These are phyloP conservation scores for Boletellus ananas DNA, from an alignment of 768 basidiomycete species.

Conservation along the genomic window DNA sequence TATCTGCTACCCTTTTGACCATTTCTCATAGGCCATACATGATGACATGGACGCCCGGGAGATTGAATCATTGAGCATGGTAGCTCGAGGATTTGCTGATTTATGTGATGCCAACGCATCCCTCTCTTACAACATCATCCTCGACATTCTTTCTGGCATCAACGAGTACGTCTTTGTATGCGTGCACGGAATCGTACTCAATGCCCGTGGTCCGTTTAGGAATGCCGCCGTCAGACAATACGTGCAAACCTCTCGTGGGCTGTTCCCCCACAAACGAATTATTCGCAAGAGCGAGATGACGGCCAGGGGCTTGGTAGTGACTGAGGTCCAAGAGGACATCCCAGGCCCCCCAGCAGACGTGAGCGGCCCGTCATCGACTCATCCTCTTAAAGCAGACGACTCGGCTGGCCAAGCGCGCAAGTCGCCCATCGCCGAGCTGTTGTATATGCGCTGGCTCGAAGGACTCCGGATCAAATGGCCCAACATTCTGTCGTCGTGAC, in stretches of 20 bases:
- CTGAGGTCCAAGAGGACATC: constrained; percentile 75
- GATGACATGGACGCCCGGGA: constrained; percentile 88
- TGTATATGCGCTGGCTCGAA: constrained; percentile 97
- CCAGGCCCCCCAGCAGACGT: constrained; percentile 43
- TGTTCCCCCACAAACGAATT: constrained; percentile 81
- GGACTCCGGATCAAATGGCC: constrained; percentile 91
- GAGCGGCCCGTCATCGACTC: constrained; percentile 26
- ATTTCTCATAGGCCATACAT: constrained; percentile 50
- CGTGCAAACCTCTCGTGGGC: constrained; percentile 70
- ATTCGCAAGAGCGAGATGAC: constrained; percentile 85
- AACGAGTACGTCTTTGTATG: constrained; percentile 65
- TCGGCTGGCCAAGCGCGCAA: constrained; percentile 47
- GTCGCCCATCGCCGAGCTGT: constrained; percentile 90
- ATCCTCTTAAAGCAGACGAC: constrained; percentile 36
- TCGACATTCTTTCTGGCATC: constrained; percentile 86
- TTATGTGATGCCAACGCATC: constrained; percentile 79
- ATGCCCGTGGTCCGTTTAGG: constrained; percentile 37
- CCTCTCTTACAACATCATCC: constrained; percentile 81
- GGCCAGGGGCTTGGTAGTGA: constrained; percentile 75
- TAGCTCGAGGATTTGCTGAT: constrained; percentile 86
- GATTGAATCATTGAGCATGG: constrained; percentile 85
- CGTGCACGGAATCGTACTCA: not conserved
- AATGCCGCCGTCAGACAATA: constrained; percentile 77
- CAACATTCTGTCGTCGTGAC: constrained; percentile 45
- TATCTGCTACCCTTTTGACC: not conserved